These are phyloP conservation scores for Pichia terricola DNA, from an alignment of 1,139 yeast genomes.

Conservation along the genomic window DNA sequence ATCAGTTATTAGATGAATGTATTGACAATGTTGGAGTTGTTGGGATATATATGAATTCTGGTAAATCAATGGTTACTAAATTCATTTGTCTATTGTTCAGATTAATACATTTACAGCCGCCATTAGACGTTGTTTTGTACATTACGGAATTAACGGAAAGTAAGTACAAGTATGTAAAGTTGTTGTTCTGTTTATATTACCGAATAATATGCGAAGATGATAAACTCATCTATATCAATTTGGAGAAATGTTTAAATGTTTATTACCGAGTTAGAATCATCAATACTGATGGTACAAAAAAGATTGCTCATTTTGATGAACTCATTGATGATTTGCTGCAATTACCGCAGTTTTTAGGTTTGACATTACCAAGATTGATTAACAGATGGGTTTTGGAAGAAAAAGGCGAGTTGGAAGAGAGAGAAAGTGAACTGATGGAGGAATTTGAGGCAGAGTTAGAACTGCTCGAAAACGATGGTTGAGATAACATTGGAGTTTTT, in stretches of 20 bases:
- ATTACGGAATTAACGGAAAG: constrained; percentile 37
- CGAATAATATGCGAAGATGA: constrained; percentile 38
- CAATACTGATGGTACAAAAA: constrained; percentile 9
- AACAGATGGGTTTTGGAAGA: constrained; percentile 33
- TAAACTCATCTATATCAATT: constrained; percentile 34
- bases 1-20: constrained; percentile 36
- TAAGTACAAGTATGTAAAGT: constrained; percentile 60
- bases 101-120: constrained; percentile 54
- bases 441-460: constrained; percentile 20
- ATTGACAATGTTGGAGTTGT: constrained; percentile 25
- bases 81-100: constrained; percentile 59
- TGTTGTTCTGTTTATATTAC: constrained; percentile 48
- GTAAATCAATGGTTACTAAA: constrained; percentile 41
- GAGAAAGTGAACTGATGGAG: constrained; percentile 27
- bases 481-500: not conserved
- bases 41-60: constrained; percentile 42
- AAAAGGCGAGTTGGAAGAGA: constrained; percentile 30
- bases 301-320: constrained; percentile 41
- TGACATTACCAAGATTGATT: constrained; percentile 50
- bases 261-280: constrained; percentile 40
- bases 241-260: constrained; percentile 49
- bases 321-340: constrained; percentile 45
- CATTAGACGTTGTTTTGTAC: constrained; percentile 37
- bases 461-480: constrained; percentile 9
- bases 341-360: constrained; percentile 44